These are phyloP conservation scores for Sporisorium sorghi DNA, from an alignment of 1,284 basidiomycete genomes.

Conservation along the genomic window DNA sequence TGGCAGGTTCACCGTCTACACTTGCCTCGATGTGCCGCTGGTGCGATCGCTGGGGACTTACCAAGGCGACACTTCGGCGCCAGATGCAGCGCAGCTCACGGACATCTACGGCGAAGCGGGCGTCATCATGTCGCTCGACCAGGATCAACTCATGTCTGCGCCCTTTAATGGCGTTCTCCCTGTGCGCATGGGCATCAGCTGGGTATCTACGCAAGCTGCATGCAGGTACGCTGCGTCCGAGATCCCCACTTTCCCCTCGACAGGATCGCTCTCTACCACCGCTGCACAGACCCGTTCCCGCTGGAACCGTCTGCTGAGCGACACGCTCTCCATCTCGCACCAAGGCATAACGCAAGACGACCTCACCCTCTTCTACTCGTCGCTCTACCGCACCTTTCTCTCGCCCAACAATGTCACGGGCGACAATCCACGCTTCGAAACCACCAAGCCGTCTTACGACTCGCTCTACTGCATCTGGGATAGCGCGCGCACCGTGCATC, in stretches of 20 bases:
- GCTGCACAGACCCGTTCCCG: slow-evolving; percentile 5
- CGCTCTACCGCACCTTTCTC: slow-evolving; percentile 76
- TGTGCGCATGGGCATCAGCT: slow-evolving; percentile 42
- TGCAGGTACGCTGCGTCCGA: slow-evolving; percentile 37
- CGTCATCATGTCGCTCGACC: slow-evolving; percentile 16
- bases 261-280: slow-evolving; percentile 10
- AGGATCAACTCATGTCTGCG: slow-evolving; percentile 8
- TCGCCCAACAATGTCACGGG: slow-evolving; percentile 78
- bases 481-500: slow-evolving; percentile 32
- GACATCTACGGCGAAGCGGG: slow-evolving; percentile 24
- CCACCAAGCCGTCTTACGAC: slow-evolving; percentile 76
- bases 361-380: slow-evolving; percentile 74
- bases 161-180: slow-evolving; percentile 11
- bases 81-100: background rate
- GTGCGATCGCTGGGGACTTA: slow-evolving; percentile 15
- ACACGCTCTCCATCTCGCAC: slow-evolving; percentile 16
- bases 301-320: slow-evolving; percentile 38
- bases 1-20: slow-evolving; percentile 31
- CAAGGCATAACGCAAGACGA: slow-evolving; percentile 23
- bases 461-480: slow-evolving; percentile 77
- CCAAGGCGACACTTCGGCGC: background rate
- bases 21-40: slow-evolving; percentile 34
- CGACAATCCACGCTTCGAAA: slow-evolving; percentile 78
- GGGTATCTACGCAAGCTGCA: slow-evolving; percentile 31
- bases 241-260: slow-evolving; percentile 20